Base-by-base conservation (phyloP, 345 rosid species). In the Eucalyptus albens region DNA sequence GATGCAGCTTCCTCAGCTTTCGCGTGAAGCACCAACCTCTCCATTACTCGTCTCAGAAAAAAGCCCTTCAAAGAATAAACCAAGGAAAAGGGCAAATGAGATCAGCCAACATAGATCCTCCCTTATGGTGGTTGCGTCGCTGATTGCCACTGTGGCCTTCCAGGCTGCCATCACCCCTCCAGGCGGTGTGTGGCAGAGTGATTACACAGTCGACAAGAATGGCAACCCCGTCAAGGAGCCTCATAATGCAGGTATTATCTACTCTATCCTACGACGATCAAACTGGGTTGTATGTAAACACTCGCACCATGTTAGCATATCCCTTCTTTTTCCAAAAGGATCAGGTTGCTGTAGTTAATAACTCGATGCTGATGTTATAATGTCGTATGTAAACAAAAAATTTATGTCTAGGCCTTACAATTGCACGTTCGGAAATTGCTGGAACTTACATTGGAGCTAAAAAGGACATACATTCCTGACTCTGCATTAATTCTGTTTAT, bases 111-210 rank as follows among this genome's bases (percentile, higher is more conserved):
- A 90, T 42, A 59, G 87, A 53, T 90, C 89, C 40, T 45, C 90
- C 24, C 80, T 89, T n/a, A 90, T 90, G 93, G 92, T 92, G 24
- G 93, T 89, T 86, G 93, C 92, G 44, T 87, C 89, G 10, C 81
- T 92, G 53, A 90, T 89, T 12, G 92, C 92, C 77, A 88, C 93
- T 14, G 91, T 92, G 88, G 90, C 93, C 51, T 92, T 86, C 83
- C 93, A 92, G 87, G 91, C 93, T 26, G 93, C 86, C 80, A 72
- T 92, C 44, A 89, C 91, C n/a, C 93, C 92, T 16, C 89, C 93
- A 7, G 91, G 92, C 21, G 93, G 93, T 16, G 87, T 88, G 37
- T 88, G 89, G 91, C 91, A 89, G 89, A 88, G 87, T 8, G 91
- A 89, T 67, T 77, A 80, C 33, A 72, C 53, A 1, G 77, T 9